Base-by-base conservation (phyloP, 805 yeast species). In the Wickerhamomyces chaumierensis region DNA sequence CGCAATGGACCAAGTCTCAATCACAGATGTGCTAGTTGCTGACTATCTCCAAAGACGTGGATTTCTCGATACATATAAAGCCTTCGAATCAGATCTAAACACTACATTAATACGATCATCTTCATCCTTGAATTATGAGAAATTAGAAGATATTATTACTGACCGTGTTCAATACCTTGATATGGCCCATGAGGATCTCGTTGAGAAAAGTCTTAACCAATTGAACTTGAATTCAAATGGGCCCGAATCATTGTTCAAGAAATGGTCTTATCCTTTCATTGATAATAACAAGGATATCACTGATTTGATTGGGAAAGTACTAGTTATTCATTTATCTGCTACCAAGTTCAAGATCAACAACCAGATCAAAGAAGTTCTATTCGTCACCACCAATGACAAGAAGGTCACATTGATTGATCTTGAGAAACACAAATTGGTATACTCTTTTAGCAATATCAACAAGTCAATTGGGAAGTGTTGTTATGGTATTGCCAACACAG, bases 1-100 rank as follows among this genome's bases (percentile, higher is more conserved):
- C n/a, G n/a, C 17, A 5, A 31, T 31, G 33, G 33, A n/a, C 13
- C 18, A 15, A 6, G 4, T 40, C 43, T 31, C 48, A 8, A 31
- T 42, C 4, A 51, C 61, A 2, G 55, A 59, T 16, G 47, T 60
- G 2, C 54, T 79, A 25, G 62, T 81, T 12, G 86, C 83, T 0
- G 73, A 75, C 23, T 81, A 71, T 45, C 62, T 81, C n/a, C 53
- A 63, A 21, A 58, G 65, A n/a, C 64, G 73, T 21, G 71, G 73
- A 1, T 67, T 65, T 35, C 43, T 39, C 2, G 60, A 58, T 1
- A 72, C 88, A 0, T 55, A 78, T 13, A 50, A 55, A n/a, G 48
- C 60, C 3, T 71, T 79, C 36, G 70, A 75, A 21, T 42, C 40
- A 18, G 66, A 62, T 25, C n/a, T 37, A 39, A 33, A 37, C 38